Conservation (phyloP, 1,284 basidiomycete species). For the Rhizoctonia solani region DNA sequence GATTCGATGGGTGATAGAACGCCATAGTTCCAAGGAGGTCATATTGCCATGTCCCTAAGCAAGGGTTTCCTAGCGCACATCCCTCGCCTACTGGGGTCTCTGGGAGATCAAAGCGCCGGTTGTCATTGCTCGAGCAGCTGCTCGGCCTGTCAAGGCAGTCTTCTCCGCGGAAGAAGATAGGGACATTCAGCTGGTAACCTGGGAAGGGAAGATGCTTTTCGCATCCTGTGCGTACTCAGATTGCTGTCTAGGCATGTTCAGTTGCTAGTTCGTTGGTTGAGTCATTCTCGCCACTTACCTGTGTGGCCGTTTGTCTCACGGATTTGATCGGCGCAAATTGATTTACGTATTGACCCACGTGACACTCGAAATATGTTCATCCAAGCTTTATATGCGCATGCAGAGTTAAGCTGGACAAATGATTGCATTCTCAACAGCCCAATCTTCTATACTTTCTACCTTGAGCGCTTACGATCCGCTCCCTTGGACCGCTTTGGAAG, state of each 20-base stretch:
- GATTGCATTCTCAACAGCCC: not conserved
- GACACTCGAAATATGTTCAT: not conserved
- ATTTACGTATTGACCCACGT: not conserved
- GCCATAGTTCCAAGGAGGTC: not conserved
- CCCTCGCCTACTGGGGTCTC: constrained; percentile 20
- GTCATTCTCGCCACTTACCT: not conserved
- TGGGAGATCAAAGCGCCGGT: not conserved
- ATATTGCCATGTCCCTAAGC: not conserved
- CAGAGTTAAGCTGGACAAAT: not conserved
- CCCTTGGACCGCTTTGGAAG: too few relatives aligned
- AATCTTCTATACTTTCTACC: too few relatives aligned
- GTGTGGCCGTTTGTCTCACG: constrained; percentile 10
- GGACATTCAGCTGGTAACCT: not conserved
- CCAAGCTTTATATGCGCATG: not conserved
- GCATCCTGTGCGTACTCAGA: constrained; percentile 5
- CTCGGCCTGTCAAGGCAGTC: constrained; percentile 2
- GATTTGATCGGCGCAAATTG: not conserved
- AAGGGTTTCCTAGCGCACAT: not conserved
- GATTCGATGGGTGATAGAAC: not conserved
- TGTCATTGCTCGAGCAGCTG: not conserved
- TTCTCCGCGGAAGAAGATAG: constrained; percentile 10
- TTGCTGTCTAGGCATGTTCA: not conserved
- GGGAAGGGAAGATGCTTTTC: not conserved
- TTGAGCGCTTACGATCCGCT: too few relatives aligned
- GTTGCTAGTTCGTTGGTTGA: not conserved